A percentile compares a stretch with the other conserved stretches of the same genome.
Evolutionary conservation across 345 rosid species (phyloP).

Genomic region (Geranium rotundifolium): DNA sequence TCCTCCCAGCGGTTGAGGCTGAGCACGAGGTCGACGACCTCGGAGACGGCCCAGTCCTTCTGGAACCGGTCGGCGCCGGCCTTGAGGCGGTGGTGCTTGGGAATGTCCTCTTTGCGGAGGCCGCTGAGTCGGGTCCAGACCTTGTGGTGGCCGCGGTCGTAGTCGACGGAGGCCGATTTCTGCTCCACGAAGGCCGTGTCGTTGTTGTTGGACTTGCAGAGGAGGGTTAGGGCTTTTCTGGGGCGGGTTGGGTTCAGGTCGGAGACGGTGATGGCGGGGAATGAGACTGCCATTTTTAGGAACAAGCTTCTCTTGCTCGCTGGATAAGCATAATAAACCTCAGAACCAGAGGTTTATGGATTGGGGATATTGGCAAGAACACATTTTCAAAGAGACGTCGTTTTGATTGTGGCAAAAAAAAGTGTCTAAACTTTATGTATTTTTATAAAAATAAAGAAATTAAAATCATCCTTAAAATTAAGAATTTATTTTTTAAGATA

Average conservation of each 20-base stretch:
- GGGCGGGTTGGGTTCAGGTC: background rate
- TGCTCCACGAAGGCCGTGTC: conserved; percentile 35
- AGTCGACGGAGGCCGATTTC: conserved; percentile 55
- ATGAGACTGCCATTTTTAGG: background rate
- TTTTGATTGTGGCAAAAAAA: too few species aligned
- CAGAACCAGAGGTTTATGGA: too few species aligned
- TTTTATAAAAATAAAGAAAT: too few species aligned
- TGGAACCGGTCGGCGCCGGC: conserved; percentile 66
- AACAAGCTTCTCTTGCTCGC: background rate
- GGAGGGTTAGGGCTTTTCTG: conserved; percentile 5
- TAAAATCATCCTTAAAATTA: too few species aligned
- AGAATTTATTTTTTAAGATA: too few species aligned
- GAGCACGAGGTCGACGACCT: conserved; percentile 44
- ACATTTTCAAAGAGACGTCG: too few species aligned
- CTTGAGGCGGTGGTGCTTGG: conserved; percentile 45
- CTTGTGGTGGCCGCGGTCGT: conserved; percentile 59
- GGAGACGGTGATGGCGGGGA: background rate
- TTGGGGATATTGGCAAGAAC: too few species aligned
- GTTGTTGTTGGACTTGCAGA: conserved; percentile 22
- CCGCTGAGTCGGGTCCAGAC: conserved; percentile 55
- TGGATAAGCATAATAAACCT: too few species aligned
- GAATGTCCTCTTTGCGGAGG: conserved; percentile 47
- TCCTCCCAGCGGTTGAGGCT: conserved; percentile 45
- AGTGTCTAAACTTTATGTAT: too few species aligned
- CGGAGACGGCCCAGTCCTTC: conserved; percentile 77